Conservation (phyloP, 192 early-diverging fungal genomes). For the Coemansia sp. region DNA sequence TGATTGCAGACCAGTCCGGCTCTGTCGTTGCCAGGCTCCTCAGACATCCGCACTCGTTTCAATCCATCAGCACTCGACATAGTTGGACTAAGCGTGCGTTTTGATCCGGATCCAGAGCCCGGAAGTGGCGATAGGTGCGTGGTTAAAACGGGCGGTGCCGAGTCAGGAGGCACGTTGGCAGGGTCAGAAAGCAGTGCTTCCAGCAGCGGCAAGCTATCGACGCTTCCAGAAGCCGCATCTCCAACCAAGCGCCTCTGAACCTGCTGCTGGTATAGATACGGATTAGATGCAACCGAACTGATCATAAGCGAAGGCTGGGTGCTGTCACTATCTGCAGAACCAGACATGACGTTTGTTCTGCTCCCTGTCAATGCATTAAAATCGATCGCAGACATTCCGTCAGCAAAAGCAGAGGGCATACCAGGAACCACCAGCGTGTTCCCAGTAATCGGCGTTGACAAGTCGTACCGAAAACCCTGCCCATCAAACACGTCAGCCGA, state of each 20-base stretch:
- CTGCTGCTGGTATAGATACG: slow-evolving; percentile 1
- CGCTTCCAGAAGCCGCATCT: slow-evolving; percentile 11
- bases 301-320: slow-evolving; percentile 10
- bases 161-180: slow-evolving; percentile 20
- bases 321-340: background rate
- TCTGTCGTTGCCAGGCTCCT: background rate
- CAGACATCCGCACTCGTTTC: slow-evolving; percentile 35
- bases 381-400: slow-evolving; percentile 6
- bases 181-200: slow-evolving; percentile 49
- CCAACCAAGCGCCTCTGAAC: slow-evolving; percentile 13
- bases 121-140: slow-evolving; percentile 8
- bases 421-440: slow-evolving; percentile 5
- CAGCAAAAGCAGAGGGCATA: background rate
- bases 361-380: slow-evolving; percentile 6
- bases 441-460: background rate
- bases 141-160: slow-evolving; percentile 21
- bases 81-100: background rate
- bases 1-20: slow-evolving; percentile 1
- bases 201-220: slow-evolving; percentile 31
- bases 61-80: slow-evolving; percentile 6
- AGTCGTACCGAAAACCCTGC: background rate
- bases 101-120: background rate
- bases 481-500: background rate
- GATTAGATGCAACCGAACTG: background rate
- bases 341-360: background rate